Evolutionary conservation across 139 green algal species (phyloP).

Genomic region (Coccomyxa sp.): DNA sequence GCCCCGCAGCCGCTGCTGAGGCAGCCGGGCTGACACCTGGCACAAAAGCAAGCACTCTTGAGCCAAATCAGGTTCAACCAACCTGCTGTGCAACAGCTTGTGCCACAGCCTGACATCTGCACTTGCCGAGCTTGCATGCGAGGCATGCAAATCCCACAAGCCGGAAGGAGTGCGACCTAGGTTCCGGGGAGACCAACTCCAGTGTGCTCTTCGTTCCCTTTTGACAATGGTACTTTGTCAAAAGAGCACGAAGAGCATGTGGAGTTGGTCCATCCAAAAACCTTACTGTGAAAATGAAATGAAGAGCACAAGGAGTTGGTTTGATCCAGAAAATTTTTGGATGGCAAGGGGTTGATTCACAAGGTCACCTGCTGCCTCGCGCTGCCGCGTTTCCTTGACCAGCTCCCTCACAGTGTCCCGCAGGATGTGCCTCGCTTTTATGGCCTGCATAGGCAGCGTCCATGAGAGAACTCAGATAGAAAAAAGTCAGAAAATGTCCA

Average conservation of each 20-base stretch:
- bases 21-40: neutral
- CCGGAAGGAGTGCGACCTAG: too few species aligned
- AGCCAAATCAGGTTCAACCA: too few species aligned
- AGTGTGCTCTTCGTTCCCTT: neutral
- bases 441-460: neutral
- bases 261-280: too few species aligned
- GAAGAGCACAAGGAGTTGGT: too few species aligned
- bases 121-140: neutral
- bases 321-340: too few species aligned
- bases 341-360: neutral
- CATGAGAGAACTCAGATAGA: too few species aligned
- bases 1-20: too few species aligned
- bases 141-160: too few species aligned
- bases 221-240: neutral
- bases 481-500: too few species aligned
- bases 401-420: neutral
- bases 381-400: neutral
- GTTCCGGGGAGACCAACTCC: too few species aligned
- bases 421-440: neutral
- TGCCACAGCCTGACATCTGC: neutral
- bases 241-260: neutral
- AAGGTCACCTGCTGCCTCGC: neutral
- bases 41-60: neutral
- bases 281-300: too few species aligned
- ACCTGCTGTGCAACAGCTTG: neutral